These are phyloP conservation scores for Chytriomyces confervae DNA, from an alignment of 192 early-diverging fungal genomes.

Conservation along the genomic window DNA sequence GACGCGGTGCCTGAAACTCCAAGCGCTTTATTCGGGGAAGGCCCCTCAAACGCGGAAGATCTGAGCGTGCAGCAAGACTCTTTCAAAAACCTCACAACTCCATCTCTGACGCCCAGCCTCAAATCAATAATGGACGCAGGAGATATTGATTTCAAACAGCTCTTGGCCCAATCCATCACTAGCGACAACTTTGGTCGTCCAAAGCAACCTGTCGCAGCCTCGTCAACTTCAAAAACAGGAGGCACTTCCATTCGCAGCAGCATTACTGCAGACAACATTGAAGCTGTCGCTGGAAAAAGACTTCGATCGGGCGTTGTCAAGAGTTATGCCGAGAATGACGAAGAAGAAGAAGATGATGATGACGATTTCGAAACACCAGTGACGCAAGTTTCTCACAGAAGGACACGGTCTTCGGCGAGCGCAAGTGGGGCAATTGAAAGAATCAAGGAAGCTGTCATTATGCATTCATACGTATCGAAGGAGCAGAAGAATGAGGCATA, in stretches of 20 bases:
- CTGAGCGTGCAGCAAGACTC: not conserved
- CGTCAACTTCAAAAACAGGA: not conserved
- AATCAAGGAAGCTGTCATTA: no score
- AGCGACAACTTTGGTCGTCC: not conserved
- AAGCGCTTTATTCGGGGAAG: not conserved
- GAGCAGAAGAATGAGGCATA: no score
- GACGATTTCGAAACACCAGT: not conserved
- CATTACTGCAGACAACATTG: not conserved
- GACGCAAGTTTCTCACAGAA: not conserved
- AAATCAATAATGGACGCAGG: not conserved
- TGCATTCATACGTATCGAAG: no score
- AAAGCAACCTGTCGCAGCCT: not conserved
- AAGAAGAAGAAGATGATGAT: not conserved
- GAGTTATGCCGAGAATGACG: not conserved
- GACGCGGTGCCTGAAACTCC: not conserved
- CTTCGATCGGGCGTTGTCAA: not conserved
- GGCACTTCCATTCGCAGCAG: not conserved
- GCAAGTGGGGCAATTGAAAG: no score
- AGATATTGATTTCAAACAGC: not conserved
- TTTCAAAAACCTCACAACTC: not conserved
- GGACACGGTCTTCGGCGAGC: no score
- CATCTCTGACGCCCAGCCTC: not conserved
- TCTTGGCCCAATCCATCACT: not conserved
- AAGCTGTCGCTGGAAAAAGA: not conserved
- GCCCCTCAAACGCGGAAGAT: not conserved